Evolutionary conservation across 2,329 filamentous ascomycete genomes (phyloP).

Genomic region (Clonostachys rhizophaga): DNA sequence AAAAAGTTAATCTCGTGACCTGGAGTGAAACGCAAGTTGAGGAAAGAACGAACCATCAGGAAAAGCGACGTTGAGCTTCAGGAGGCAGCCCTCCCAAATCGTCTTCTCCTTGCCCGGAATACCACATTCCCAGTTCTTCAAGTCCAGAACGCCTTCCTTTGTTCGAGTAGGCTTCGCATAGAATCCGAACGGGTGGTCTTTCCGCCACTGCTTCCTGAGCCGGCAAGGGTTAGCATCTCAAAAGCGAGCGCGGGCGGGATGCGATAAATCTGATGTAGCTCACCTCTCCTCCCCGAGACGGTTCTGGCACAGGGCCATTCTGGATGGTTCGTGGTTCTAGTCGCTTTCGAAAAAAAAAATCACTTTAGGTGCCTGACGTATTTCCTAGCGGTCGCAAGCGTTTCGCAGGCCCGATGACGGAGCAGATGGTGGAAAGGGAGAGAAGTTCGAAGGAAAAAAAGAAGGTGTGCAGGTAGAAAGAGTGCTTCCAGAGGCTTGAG

Average conservation of each 20-base stretch:
- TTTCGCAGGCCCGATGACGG: too few species aligned
- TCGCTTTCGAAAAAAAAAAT: background rate
- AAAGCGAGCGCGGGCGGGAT: background rate
- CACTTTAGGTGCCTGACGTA: too few species aligned
- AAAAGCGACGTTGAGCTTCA: slow-evolving; percentile 90
- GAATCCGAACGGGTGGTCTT: slow-evolving; percentile 96
- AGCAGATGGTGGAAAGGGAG: too few species aligned
- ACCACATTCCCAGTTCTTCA: slow-evolving; percentile 96
- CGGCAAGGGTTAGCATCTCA: background rate
- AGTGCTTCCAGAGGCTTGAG: too few species aligned
- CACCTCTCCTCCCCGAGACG: slow-evolving; percentile 85
- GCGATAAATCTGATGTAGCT: slow-evolving; percentile 16
- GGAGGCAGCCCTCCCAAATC: slow-evolving; percentile 94
- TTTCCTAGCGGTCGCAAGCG: too few species aligned
- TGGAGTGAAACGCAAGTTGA: background rate
- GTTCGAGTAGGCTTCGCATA: slow-evolving; percentile 85
- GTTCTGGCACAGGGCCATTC: slow-evolving; percentile 85
- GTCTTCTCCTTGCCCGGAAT: slow-evolving; percentile 96
- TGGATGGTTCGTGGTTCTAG: slow-evolving; percentile 5
- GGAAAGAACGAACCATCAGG: slow-evolving; percentile 66
- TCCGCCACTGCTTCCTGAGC: slow-evolving; percentile 87
- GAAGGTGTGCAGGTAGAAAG: too few species aligned
- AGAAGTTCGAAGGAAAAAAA: too few species aligned
- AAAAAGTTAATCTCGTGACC: background rate
- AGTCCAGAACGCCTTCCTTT: slow-evolving; percentile 74